Evolutionary conservation across 768 basidiomycete species (phyloP).

Genomic region (Galerina sulciceps): DNA sequence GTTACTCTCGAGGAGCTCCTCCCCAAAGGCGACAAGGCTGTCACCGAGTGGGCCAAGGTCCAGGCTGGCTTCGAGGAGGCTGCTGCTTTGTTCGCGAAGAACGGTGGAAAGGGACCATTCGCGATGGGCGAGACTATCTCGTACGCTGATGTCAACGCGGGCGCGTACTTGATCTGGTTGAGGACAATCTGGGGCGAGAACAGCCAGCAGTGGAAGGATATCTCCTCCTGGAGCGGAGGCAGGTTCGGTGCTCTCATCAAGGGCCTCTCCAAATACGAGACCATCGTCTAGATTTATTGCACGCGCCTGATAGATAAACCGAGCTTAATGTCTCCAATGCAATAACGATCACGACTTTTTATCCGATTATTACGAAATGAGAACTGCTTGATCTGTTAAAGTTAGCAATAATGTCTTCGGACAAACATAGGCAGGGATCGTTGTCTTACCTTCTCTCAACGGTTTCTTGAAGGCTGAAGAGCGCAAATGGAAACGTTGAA

Average conservation of each 20-base stretch:
- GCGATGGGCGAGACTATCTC: constrained; percentile 30
- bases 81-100: constrained; percentile 23
- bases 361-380: no score
- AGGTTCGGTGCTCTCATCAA: constrained; percentile 19
- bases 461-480: no score
- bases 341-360: no score
- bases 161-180: constrained; percentile 26
- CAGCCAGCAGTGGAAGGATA: constrained; percentile 36
- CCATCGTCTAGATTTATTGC: no score
- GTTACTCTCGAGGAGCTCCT: constrained; percentile 14
- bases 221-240: constrained; percentile 17
- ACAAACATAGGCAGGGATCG: no score
- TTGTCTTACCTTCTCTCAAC: no score
- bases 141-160: no score
- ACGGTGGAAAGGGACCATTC: constrained; percentile 18
- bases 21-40: constrained; percentile 16
- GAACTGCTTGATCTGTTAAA: no score
- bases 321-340: no score
- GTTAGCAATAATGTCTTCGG: no score
- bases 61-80: constrained; percentile 18
- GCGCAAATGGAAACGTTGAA: no score
- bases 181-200: constrained; percentile 32
- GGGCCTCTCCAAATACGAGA: background rate
- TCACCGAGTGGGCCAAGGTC: constrained; percentile 19
- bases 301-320: no score